Base-by-base conservation (phyloP, 331 rosid species). In the Phaseolus coccineus region DNA sequence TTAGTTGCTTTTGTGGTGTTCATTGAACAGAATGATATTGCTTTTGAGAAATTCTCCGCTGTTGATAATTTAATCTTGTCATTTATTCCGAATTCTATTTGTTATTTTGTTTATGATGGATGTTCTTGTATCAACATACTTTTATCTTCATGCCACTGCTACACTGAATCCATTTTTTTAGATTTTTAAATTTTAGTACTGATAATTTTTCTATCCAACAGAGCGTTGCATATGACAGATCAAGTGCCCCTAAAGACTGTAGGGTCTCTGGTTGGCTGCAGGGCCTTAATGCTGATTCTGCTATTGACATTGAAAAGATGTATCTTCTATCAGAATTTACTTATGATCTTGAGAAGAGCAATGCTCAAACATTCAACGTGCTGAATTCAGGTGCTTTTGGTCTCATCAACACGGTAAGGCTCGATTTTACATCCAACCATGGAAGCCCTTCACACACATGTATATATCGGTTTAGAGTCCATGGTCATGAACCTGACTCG, bases 401-500 rank as follows among this genome's bases (percentile, higher is more conserved):
- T 28, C 74, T 87, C n/a, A 59, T 96, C 2, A 87, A 93, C 88
- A 91, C 89, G 2, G 83, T 96, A 52, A 86, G 94, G 91, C 88
- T 93, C 4, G 98, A 91, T 71, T 91, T 91, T 85, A 87, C 89
- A 1, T 93, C 98, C 50, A 93, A 96, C 89, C 91, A 96, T 9
- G 98, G 98, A 71, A 89, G 87, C 86, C 82, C 94, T 44, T 91
- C 99, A 0, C 98, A 93, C 66, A 96, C 99, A 27, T 93, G 98
- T 89, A 91, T 93, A 80, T 96, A 96, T 78, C 99, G 99, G 14
- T 79, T 93, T 57, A 82, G 99, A 84, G 98, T 91, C 37, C 99
- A 96, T 30, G 99, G 97, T 27, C 91, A 67, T 52, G 94, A 96
- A 81, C 88, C 94, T 0, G 88, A 87, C 5, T 70, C 87, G 0